Base-by-base conservation (phyloP, 345 rosid species). In the Capsella bursapastoris region DNA sequence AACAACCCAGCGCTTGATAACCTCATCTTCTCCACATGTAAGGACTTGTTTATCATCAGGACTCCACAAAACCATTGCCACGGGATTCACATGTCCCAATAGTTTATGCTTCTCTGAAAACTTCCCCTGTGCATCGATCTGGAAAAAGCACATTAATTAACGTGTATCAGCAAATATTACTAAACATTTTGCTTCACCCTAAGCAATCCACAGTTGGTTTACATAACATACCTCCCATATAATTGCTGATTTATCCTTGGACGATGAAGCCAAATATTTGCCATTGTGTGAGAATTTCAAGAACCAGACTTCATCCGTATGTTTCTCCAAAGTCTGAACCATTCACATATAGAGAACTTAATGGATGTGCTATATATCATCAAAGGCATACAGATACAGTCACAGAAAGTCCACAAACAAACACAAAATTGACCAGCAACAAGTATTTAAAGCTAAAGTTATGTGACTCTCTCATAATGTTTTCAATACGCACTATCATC, bases 301-400 rank as follows among this genome's bases (percentile, higher is more conserved):
- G 71, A 79, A 88, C 92, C 87, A 83, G 34, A 88, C 88, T 82
- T 88, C 88, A 73, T 84, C 85, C 7, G 31, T 77, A 78, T 88
- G 90, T 34, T 50, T 82, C 80, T 81, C 56, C 79, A 88, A 35
- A 51, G 66, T 66, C 92, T 88, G 82, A 72, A 68, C 41, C 82
- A 80, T 66, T 80, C 59, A 75, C 34, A 72, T 12, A 61, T 2
- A 74, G 5, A 22, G 8, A 14, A n/a, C 6, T 64, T 15, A 64
- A 64, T 9, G 37, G 13, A 38, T 9, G 44, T 14, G 31, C 4
- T 27, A 18, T 22, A 70, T 7, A 22, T 25, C n/a, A 22, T 10
- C 38, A 38, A 58, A 15, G 25, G 3, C 40, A 35, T 7, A 41
- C 45, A 12, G 1, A 55, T 12, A 14, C 15, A 29, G 8, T 5